Evolutionary conservation across 2,329 filamentous ascomycete genomes (phyloP).

Genomic region (Dothistroma pini): DNA sequence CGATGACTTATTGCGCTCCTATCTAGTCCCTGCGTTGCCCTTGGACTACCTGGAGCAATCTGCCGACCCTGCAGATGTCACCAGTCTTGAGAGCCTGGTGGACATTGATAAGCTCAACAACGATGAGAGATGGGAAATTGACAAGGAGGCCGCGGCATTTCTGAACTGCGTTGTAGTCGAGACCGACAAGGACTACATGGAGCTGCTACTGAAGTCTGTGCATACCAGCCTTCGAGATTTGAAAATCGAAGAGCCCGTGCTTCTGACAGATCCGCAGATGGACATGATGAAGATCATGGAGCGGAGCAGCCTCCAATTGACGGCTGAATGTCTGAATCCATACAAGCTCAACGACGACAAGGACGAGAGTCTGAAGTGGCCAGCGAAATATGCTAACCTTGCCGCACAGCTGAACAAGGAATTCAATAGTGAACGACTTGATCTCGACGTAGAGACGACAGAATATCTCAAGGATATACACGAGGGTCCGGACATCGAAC

Average conservation of each 20-base stretch:
- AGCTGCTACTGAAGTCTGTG: neutral
- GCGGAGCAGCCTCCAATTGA: constrained; percentile 21
- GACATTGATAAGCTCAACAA: neutral
- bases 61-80: constrained; percentile 4
- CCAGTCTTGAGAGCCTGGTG: neutral
- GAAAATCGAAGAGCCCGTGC: constrained; percentile 47
- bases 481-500: constrained; percentile 19
- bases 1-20: constrained; percentile 5
- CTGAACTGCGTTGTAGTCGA: constrained; percentile 10
- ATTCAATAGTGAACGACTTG: constrained; percentile 37
- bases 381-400: constrained; percentile 22
- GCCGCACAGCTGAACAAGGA: constrained; percentile 16
- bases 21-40: neutral
- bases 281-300: constrained; percentile 42
- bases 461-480: constrained; percentile 37
- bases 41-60: constrained; percentile 4
- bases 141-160: constrained; percentile 24
- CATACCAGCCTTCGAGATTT: constrained; percentile 14
- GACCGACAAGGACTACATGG: neutral
- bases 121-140: constrained; percentile 30
- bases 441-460: constrained; percentile 36
- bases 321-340: constrained; percentile 19
- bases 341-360: constrained; percentile 39
- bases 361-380: constrained; percentile 45
- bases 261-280: constrained; percentile 44